Evolutionary conservation across 106 monocot genomes (phyloP).

Genomic region (Apostasia shenzhenica): DNA sequence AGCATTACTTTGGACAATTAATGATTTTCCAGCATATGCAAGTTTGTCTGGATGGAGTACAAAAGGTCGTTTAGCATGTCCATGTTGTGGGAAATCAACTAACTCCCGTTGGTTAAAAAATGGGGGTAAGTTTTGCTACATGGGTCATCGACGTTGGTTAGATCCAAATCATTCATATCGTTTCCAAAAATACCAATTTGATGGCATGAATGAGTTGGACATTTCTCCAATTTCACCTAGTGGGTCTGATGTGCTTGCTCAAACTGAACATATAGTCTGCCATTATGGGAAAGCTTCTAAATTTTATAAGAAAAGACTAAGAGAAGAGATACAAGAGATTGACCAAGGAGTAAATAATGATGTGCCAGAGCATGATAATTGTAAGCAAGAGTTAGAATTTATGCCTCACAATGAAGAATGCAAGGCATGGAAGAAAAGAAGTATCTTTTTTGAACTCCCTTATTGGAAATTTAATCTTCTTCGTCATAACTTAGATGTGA

Average conservation of each 20-base stretch:
- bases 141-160: not conserved
- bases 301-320: not conserved
- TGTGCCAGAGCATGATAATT: too few relatives aligned
- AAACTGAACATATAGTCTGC: too few relatives aligned
- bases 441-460: not conserved
- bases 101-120: not conserved
- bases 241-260: not conserved
- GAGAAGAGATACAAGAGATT: not conserved
- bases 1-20: not conserved
- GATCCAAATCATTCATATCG: not conserved
- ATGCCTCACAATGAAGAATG: too few relatives aligned
- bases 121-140: not conserved
- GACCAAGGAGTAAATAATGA: too few relatives aligned
- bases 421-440: not conserved
- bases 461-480: not conserved
- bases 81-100: not conserved
- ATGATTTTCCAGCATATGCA: slow-evolving; percentile 1
- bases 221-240: not conserved
- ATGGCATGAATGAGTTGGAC: not conserved
- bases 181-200: too few relatives aligned
- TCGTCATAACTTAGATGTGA: not conserved
- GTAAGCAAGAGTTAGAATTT: too few relatives aligned
- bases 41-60: not conserved
- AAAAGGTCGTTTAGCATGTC: not conserved
- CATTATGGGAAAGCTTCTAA: too few relatives aligned